Evolutionary conservation across 768 basidiomycete species (phyloP), one percentile per base, ranked within the genome.

Genomic region (Kwoniella dendrophila): DNA sequence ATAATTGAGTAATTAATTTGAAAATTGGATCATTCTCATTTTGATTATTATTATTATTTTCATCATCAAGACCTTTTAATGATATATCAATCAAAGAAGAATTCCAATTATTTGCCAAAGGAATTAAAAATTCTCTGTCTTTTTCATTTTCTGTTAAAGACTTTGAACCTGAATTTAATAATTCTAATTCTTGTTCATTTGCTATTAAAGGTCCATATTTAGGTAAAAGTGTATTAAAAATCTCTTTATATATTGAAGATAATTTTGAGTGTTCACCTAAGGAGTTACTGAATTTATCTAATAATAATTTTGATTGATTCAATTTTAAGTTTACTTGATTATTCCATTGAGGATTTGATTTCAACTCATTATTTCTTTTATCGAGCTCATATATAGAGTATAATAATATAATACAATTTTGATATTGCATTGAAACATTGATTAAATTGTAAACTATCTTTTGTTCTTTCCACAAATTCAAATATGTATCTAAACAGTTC

Each of bases 311-410:
- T 41, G 60, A 65, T 33, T 66, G 63, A 8, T 45, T 33, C 2
- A 63, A 44, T 27, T 61, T 50, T 12, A 51, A 27, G 16, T 33
- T 34, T 5, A 66, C 64, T 32, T 63, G 56, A 2, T 10, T n/a
- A 24, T 40, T 51, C 68, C 68, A 69, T 2, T 45, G 33, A 8
- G 48, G 27, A 43, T 62, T 40, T 2, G 50, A 40, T 11, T 49
- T 27, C 20, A 58, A 24, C 12, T 44, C 41, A 2, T 49, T 36
- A 32, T 48, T 40, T 18, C 67, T 62, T 22, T 59, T 66, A 38
- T 69, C 64, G 48, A 63, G 63, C n/a, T 66, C 64, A 58, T 55
- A 63, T 36, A 71, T n/a, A 33, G 56, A 67, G 51, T 71, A 71
- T 7, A 71, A 50, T 2, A 71, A 54, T 2, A 63, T 67, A 18